Conservation (phyloP, 2,329 filamentous ascomycete species). For the Geosmithia morbida region DNA sequence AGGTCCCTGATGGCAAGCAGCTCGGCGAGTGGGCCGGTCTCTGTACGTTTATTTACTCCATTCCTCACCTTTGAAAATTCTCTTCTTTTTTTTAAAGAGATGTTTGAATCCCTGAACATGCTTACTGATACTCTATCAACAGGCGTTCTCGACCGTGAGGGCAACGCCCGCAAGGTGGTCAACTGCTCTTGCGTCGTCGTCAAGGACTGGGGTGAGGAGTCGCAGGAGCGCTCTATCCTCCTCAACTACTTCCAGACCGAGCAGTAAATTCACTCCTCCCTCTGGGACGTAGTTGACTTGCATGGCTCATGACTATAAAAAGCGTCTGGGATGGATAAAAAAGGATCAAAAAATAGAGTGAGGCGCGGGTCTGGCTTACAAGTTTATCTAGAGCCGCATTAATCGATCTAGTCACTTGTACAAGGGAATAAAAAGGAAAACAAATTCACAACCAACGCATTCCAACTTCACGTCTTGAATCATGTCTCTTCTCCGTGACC, state of each 20-base stretch:
- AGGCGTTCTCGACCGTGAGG: conserved; percentile 98
- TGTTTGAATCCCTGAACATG: conserved; percentile 1
- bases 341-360: conserved; percentile 21
- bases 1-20: conserved; percentile 99
- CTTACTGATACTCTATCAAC: conserved; percentile 14
- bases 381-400: conserved; percentile 9
- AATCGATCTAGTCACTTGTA: conserved; percentile 10
- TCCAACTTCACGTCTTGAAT: conserved; percentile 1
- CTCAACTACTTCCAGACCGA: conserved; percentile 83
- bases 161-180: conserved; percentile 99
- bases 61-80: too few relatives aligned
- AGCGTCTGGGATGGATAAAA: conserved; percentile 9
- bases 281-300: neutral
- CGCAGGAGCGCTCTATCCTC: conserved; percentile 94
- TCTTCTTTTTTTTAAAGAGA: neutral
- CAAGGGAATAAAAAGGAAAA: conserved; percentile 25
- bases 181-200: conserved; percentile 99
- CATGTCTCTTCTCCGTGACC: neutral
- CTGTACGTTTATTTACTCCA: conserved; percentile 56
- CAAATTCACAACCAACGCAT: conserved; percentile 5
- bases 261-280: conserved; percentile 8
- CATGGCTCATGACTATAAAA: neutral
- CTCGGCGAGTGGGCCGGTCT: conserved; percentile 99
- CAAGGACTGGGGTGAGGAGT: conserved; percentile 99
- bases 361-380: conserved; percentile 15